Base-by-base conservation (phyloP, 2,329 filamentous ascomycete species). In the Pseudopithomyces maydicus region DNA sequence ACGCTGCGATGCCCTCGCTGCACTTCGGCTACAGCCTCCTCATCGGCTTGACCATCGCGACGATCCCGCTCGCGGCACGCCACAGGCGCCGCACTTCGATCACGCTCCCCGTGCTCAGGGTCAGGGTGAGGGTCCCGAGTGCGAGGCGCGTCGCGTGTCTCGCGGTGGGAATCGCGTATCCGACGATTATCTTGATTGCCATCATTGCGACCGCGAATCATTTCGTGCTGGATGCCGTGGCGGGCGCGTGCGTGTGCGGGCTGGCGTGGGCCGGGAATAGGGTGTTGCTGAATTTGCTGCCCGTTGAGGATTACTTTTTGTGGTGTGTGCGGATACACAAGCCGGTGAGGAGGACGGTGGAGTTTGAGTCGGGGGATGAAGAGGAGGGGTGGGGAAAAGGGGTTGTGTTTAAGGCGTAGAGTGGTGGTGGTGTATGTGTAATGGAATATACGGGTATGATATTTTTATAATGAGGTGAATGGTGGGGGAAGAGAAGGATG, bases 11-110 rank as follows among this genome's bases (percentile, higher is more conserved):
- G 89, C 89, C 89, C 1, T 89, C 86, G 0, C 80, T 91, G 15
- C 89, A 91, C 72, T 91, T 91, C 68, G 89, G 89, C 2, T 91
- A 91, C 77, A 88, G 87, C 3, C 83, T 91, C 29, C 82, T 91
- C 66, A 87, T 91, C 68, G 89, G 89, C 7, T 75, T 91, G 12
- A 91, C 88, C 3, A 82, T 91, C 55, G 84, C 85, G 64, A 85
- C 84, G 1, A 83, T 90, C 45, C 89, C 89, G 1, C 78, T 90
- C 1, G 76, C 82, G 10, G 80, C 82, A 22, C 78, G 83, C 20
- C 83, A 86, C 52, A 73, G 79, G 17, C 79, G 78, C 8, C 79
- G 79, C 1, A 62, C 47, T 54, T 63, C 72, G 39, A 23, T 75
- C 47, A 61, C 67, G 32, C 44, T 79, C 17, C 68, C 62, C 2